Base-by-base conservation (phyloP, 495 filamentous ascomycete genomes). In the Trichoderma reesei region DNA sequence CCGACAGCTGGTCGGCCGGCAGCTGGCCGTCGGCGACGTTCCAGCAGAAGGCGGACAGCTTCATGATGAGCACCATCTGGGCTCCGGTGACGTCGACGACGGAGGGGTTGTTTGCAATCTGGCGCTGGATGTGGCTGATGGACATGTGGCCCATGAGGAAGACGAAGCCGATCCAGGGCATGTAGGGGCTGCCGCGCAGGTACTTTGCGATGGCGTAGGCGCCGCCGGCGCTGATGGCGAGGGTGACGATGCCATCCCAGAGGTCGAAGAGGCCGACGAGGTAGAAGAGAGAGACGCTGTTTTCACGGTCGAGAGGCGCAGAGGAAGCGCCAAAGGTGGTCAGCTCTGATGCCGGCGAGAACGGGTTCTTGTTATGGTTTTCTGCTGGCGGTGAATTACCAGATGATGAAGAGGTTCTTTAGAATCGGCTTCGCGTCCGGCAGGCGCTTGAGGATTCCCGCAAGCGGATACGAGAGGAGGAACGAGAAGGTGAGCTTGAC, bases 41-140 rank as follows among this genome's bases (percentile, higher is more conserved):
- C 94, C 94, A 98, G 78, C 91, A 96, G 72, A 98, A 98, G 33
- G 92, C 86, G 10, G 85, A 88, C n/a, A 98, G 88, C 78, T 98
- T 98, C 92, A 98, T 98, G 63, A 96, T 86, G 66, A 98, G 73
- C 13, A 98, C 94, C 94, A 98, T 98, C 75, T 98, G 94, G 0
- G 94, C 92, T 60, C 91, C 92, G 16, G 93, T 96, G 68, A 98
- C 92, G 74, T 98, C 94, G 46, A 96, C 79, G 8, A 77, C 73
- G 63, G 81, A 75, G 1, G 88, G 82, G 60, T 85, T 79, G 66
- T 88, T 80, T 41, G 79, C 74, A 59, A 87, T 82, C 69, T 96
- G 90, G 38, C 94, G 88, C 64, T 85, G 78, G 64, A 98, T 86
- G 72, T 98, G 94, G 72, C 84, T 95, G 67, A 91, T 72, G 44